These are phyloP conservation scores for Gaeumannomyces sp. DNA, from an alignment of 2,329 filamentous ascomycete species.

Conservation along the genomic window DNA sequence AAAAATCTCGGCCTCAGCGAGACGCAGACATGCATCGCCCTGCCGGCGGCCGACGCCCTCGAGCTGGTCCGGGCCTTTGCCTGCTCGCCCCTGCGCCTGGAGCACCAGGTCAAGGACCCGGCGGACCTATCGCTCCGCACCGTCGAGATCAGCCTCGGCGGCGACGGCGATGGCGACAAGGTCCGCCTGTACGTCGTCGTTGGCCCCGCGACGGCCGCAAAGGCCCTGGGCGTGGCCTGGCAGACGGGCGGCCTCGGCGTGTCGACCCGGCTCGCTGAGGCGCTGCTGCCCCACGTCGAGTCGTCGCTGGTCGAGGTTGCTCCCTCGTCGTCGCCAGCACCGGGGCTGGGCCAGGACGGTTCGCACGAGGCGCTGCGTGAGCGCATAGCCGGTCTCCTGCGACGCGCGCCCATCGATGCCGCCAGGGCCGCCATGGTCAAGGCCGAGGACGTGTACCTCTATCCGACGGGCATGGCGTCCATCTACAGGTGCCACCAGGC, in stretches of 20 bases:
- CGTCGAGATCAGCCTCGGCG: conserved; percentile 31
- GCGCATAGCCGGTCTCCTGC: conserved; percentile 35
- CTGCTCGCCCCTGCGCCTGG: conserved; percentile 27
- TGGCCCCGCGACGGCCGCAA: conserved; percentile 29
- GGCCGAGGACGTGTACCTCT: conserved; percentile 43
- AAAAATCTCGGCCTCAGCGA: conserved; percentile 23
- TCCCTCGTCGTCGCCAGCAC: conserved; percentile 20
- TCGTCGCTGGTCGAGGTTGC: conserved; percentile 22
- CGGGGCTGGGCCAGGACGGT: conserved; percentile 30
- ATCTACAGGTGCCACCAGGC: conserved; percentile 38
- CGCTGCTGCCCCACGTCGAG: conserved; percentile 32
- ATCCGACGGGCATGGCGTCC: conserved; percentile 48
- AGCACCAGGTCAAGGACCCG: conserved; percentile 25
- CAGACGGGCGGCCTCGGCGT: conserved; percentile 39
- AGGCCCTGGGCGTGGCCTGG: conserved; percentile 37
- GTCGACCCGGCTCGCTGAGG: conserved; percentile 38
- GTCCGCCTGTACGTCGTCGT: conserved; percentile 38
- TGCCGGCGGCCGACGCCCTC: conserved; percentile 24
- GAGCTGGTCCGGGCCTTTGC: conserved; percentile 23
- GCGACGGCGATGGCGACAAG: not conserved
- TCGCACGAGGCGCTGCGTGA: conserved; percentile 32
- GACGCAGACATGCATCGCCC: conserved; percentile 22
- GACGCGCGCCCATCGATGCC: conserved; percentile 30
- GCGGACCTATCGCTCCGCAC: conserved; percentile 31
- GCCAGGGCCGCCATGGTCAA: conserved; percentile 16